These are phyloP conservation scores for Mycena venus DNA, from an alignment of 768 basidiomycete species.

Conservation along the genomic window DNA sequence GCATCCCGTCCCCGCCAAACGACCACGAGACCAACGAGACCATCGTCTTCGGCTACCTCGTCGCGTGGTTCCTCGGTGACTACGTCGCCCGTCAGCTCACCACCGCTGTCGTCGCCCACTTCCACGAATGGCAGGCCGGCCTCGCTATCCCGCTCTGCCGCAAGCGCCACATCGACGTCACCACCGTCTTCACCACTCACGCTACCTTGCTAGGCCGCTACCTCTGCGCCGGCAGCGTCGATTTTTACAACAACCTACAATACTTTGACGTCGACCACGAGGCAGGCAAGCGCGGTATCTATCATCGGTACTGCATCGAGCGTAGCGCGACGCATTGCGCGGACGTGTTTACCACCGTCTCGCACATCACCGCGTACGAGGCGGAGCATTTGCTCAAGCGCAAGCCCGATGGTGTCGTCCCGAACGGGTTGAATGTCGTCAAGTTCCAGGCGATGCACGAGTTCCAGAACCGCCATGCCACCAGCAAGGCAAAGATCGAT, in stretches of 20 bases:
- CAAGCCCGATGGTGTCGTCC: constrained; percentile 96
- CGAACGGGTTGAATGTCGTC: constrained; percentile 97
- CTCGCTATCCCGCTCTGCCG: constrained; percentile 95
- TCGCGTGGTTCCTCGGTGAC: constrained; percentile 99
- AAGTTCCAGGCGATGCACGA: constrained; percentile 99
- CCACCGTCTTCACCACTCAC: constrained; percentile 98
- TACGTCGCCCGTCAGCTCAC: constrained; percentile 85
- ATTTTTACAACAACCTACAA: constrained; percentile 99
- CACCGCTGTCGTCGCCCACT: constrained; percentile 95
- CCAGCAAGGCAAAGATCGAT: constrained; percentile 96
- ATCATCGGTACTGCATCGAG: constrained; percentile 98
- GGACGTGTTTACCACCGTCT: constrained; percentile 98
- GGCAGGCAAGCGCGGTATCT: constrained; percentile 98
- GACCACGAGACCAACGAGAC: constrained; percentile 99
- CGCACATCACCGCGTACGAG: constrained; percentile 98
- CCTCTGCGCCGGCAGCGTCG: constrained; percentile 97
- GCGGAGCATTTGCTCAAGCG: constrained; percentile 96
- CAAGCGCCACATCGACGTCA: constrained; percentile 97
- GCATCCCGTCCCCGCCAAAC: constrained; percentile 96
- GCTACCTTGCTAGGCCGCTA: constrained; percentile 98
- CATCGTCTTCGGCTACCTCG: constrained; percentile 96
- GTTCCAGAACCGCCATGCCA: constrained; percentile 95
- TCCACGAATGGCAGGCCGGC: constrained; percentile 99
- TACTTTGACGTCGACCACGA: constrained; percentile 99
- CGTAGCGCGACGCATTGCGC: constrained; percentile 94